phyloP scores from a whole-genome alignment of 495 filamentous ascomycete species.

The Sporormia fimetaria region DNA sequence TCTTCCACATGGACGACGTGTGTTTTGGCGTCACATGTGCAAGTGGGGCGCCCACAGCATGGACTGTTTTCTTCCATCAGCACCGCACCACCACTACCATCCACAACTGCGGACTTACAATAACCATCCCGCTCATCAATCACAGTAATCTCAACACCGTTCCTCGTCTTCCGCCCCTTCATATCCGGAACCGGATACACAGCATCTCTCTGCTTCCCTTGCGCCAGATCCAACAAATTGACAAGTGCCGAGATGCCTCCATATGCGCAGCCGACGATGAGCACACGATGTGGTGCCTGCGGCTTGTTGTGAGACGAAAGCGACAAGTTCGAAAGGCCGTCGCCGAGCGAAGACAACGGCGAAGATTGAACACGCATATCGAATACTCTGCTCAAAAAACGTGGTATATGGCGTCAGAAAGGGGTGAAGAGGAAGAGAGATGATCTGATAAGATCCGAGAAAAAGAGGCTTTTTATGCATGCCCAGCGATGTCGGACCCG shows the following conservation, averaged over 20 bases:
- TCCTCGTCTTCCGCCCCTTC: constrained; percentile 27
- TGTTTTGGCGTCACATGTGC: constrained; percentile 46
- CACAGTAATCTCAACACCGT: constrained; percentile 51
- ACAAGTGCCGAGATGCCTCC: constrained; percentile 49
- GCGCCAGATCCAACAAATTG: constrained; percentile 49
- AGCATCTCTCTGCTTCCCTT: constrained; percentile 35
- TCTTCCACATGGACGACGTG: constrained; percentile 49
- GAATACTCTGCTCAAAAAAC: background rate
- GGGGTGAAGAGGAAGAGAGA: background rate
- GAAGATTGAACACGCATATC: constrained; percentile 7
- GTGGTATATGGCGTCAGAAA: no score
- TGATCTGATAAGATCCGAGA: constrained; percentile 22
- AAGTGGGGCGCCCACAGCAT: constrained; percentile 54
- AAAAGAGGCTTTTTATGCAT: constrained; percentile 5
- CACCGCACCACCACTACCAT: background rate
- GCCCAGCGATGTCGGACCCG: constrained; percentile 1
- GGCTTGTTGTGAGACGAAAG: no score
- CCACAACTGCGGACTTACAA: constrained; percentile 37
- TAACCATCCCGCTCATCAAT: constrained; percentile 62
- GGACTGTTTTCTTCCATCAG: constrained; percentile 30
- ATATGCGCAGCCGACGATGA: constrained; percentile 55
- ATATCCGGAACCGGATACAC: constrained; percentile 18
- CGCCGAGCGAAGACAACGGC: constrained; percentile 2
- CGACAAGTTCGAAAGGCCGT: constrained; percentile 8
- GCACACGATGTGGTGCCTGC: constrained; percentile 25